Evolutionary conservation across 2,329 filamentous ascomycete species (phyloP).

Genomic region (Colletotrichum liaoningense): DNA sequence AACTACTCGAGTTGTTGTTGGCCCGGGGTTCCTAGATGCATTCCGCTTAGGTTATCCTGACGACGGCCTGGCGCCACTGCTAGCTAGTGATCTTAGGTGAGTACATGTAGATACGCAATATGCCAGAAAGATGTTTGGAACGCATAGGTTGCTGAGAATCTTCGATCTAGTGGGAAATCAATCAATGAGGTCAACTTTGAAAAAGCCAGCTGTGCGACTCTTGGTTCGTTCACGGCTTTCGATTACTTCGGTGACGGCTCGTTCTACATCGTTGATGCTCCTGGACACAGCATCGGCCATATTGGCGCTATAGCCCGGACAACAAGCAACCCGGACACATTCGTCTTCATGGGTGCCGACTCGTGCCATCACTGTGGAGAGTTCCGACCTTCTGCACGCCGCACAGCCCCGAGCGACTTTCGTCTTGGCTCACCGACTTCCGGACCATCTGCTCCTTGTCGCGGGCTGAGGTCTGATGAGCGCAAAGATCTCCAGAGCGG

Average conservation of each 20-base stretch:
- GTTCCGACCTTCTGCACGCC: background rate
- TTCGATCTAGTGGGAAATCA: background rate
- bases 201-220: background rate
- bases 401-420: background rate
- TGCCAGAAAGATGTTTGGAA: fast-evolving
- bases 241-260: background rate
- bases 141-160: background rate
- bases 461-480: background rate
- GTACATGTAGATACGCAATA: too few species aligned
- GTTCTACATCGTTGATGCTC: background rate
- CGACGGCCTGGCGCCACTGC: background rate
- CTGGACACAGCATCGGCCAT: background rate
- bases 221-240: background rate
- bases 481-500: background rate
- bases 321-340: background rate
- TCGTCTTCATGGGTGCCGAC: background rate
- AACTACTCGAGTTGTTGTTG: background rate
- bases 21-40: background rate
- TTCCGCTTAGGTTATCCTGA: background rate
- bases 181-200: background rate
- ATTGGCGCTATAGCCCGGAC: background rate
- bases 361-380: background rate
- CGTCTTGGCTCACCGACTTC: background rate
- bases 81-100: background rate
- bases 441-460: background rate